phyloP scores from a whole-genome alignment of 176 grass and related monocot species.

The Ampelocalamus luodianensis region DNA sequence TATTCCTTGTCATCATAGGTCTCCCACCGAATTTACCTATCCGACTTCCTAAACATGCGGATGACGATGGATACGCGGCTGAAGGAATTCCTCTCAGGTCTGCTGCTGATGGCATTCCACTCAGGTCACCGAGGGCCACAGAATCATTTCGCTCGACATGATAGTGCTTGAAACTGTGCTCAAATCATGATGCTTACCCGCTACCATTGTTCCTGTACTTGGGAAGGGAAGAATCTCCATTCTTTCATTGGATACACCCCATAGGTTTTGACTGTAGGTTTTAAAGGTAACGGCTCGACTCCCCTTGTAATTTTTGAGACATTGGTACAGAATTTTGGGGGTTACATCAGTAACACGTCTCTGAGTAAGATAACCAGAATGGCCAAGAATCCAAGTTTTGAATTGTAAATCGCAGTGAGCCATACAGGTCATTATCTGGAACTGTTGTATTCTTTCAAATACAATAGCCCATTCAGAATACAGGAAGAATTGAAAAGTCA shows the following conservation, averaged over 20 bases:
- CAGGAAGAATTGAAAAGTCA: background rate
- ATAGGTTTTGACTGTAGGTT: constrained; percentile 61
- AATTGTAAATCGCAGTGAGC: constrained; percentile 21
- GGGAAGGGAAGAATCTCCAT: constrained; percentile 45
- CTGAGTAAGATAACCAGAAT: constrained; percentile 40
- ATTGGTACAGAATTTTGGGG: constrained; percentile 49
- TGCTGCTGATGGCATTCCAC: constrained; percentile 72
- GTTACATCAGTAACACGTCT: constrained; percentile 52
- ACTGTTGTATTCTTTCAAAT: constrained; percentile 33
- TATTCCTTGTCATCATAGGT: constrained; percentile 46
- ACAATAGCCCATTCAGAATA: constrained; percentile 29
- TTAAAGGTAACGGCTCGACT: constrained; percentile 48
- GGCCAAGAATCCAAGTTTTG: constrained; percentile 39
- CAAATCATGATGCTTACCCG: background rate
- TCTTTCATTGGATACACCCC: constrained; percentile 39
- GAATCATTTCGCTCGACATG: constrained; percentile 51
- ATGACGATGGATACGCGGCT: constrained; percentile 59
- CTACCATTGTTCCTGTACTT: constrained; percentile 1
- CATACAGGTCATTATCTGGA: constrained; percentile 15
- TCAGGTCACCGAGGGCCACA: constrained; percentile 68
- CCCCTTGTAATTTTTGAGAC: constrained; percentile 57
- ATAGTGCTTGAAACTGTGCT: constrained; percentile 32
- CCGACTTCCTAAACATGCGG: constrained; percentile 66
- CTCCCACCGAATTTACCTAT: constrained; percentile 48
- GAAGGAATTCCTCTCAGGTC: constrained; percentile 90